These are phyloP conservation scores for Trichaptum fuscoviolaceum DNA, from an alignment of 768 basidiomycete species.

Conservation along the genomic window DNA sequence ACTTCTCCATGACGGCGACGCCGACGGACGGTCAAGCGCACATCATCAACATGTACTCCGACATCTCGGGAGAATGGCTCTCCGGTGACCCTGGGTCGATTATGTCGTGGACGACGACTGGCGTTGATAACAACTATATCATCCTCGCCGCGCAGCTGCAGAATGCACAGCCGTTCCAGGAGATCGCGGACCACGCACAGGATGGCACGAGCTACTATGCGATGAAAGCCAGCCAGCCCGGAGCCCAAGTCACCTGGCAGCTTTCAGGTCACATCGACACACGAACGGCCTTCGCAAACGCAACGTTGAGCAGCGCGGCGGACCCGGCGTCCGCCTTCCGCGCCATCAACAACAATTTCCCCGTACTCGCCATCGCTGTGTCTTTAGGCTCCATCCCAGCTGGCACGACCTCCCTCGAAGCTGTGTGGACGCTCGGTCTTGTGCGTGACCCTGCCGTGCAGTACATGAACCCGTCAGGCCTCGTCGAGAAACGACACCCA, in stretches of 20 bases:
- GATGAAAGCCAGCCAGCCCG: not conserved
- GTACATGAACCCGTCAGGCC: conserved; percentile 3
- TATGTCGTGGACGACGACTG: not conserved
- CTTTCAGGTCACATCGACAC: not conserved
- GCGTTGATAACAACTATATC: not conserved
- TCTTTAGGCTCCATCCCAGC: not conserved
- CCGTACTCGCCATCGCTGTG: not conserved
- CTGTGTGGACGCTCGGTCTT: not conserved
- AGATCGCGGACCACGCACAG: not conserved
- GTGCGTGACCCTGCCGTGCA: conserved; percentile 6
- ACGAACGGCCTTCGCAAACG: not conserved
- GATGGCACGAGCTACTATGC: not conserved
- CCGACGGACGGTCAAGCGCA: conserved; percentile 29
- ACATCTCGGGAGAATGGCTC: conserved; percentile 25
- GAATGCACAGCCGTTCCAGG: not conserved
- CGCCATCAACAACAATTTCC: conserved; percentile 1
- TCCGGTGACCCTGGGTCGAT: not conserved
- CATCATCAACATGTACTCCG: conserved; percentile 32
- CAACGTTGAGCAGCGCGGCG: not conserved
- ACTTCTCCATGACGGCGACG: conserved; percentile 25
- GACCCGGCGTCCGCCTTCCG: not conserved
- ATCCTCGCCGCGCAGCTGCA: not conserved
- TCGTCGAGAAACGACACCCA: conserved; percentile 1
- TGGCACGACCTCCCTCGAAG: not conserved
- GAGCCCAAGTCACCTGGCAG: not conserved